These are phyloP conservation scores for Asparagopsis taxiformis DNA, from an alignment of 31 red algal species.

Conservation along the genomic window DNA sequence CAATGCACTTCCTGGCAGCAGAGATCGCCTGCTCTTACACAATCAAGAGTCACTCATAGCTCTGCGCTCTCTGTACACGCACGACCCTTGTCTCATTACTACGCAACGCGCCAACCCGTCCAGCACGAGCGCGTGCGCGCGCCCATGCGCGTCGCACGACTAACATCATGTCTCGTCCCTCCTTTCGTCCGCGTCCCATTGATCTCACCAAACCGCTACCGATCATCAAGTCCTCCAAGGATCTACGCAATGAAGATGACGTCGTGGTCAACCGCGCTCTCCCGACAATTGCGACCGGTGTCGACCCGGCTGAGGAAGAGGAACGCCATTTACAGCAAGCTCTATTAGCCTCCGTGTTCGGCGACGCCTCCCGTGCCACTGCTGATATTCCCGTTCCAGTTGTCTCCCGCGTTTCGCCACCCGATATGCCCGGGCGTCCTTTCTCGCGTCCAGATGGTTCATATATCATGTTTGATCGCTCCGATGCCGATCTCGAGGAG, in stretches of 20 bases:
- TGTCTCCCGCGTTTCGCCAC: conserved; percentile 29
- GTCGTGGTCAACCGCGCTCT: conserved; percentile 86
- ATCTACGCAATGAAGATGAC: conserved; percentile 79
- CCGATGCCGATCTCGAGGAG: conserved; percentile 58
- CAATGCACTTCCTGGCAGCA: too few species aligned
- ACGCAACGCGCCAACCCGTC: too few species aligned
- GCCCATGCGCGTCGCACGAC: too few species aligned
- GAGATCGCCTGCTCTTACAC: too few species aligned
- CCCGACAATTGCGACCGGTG: conserved; percentile 82
- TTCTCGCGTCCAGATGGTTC: conserved; percentile 28
- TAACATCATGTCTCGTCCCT: conserved; percentile 50
- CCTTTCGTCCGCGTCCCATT: conserved; percentile 89
- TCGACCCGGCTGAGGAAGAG: conserved; percentile 83
- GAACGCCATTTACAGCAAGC: conserved; percentile 96
- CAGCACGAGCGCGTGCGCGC: too few species aligned
- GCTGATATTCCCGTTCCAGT: conserved; percentile 83
- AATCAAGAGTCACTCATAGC: too few species aligned
- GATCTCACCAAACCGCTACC: conserved; percentile 85
- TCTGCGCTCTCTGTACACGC: too few species aligned
- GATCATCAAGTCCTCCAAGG: conserved; percentile 68
- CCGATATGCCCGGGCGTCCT: not conserved
- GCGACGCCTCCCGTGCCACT: conserved; percentile 28
- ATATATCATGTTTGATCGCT: conserved; percentile 70
- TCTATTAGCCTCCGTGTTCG: conserved; percentile 78
- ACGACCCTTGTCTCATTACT: too few species aligned